Base-by-base conservation (phyloP, 495 filamentous ascomycete genomes). In the Lophium mytilinum region DNA sequence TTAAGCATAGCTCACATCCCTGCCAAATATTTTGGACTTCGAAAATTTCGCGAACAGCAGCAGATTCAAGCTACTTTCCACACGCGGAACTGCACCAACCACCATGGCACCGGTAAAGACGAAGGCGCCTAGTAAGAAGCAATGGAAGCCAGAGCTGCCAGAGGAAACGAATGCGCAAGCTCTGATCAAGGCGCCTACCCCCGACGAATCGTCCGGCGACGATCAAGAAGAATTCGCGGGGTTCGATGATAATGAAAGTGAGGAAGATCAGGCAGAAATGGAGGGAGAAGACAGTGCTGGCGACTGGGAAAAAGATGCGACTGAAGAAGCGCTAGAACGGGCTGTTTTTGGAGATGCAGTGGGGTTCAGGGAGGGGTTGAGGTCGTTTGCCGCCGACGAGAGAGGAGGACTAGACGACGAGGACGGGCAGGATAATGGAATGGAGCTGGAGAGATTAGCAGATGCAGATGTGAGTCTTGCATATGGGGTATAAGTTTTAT, bases 261-360 rank as follows among this genome's bases (percentile, higher is more conserved):
- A 19, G 60, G 34, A 55, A 30, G 24, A 30, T 30, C 24, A 30
- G 3, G 24, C 2, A 30, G 24, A 30, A 6, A 30, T 30, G 24
- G 6, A 30, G 24, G 74, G 78, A 12, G 73, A 79, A 43, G 69
- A 73, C 14, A 61, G 63, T 40, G 42, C 41, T 37, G 56, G 36
- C 0, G 53, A 62, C 35, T 70, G 75, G 14, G 83, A 85, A 42
- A 92, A 90, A 68, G 89, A 94, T 63, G 83, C 78, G 51, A 81
- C 84, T 35, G 92, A 97, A 67, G 79, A 81, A 64, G 89, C 89
- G 68, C 80, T 97, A 14, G 90, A 95, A 72, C 78, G 80, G 57
- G 76, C 95, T 56, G 85, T 97, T 1, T 87, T 97, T 49, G 92
- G 92, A 33, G 87, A 93, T 65, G 78, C 85, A 42, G 79, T 79